Percentiles rank a stretch among this genome's conserved stretches.
Evolutionary conservation across 2,329 filamentous ascomycete species (phyloP).

Genomic region (Xylariaceae sp.): DNA sequence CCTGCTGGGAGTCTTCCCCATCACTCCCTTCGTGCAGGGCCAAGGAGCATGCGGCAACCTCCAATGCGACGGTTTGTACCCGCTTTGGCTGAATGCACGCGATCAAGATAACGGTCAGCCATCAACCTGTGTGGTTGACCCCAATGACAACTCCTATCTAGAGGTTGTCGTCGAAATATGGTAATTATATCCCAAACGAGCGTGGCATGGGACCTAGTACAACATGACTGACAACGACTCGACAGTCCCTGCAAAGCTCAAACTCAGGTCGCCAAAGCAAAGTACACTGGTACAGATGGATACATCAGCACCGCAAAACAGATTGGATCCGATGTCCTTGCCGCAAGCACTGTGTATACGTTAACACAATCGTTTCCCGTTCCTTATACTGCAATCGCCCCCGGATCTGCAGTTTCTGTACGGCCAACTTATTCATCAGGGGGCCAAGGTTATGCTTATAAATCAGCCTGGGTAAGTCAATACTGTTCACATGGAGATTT

Average conservation of each 20-base stretch:
- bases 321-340: not conserved
- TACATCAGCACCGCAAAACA: not conserved
- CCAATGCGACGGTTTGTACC: not conserved
- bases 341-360: not conserved
- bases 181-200: not conserved
- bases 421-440: not conserved
- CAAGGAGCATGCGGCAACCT: no score
- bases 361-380: not conserved
- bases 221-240: no score
- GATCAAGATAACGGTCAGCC: not conserved
- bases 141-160: not conserved
- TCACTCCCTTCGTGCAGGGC: no score
- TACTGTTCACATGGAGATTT: no score
- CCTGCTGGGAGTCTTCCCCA: no score
- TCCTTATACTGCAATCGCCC: not conserved
- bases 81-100: not conserved
- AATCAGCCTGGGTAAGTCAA: no score
- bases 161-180: not conserved
- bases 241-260: not conserved
- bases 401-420: not conserved
- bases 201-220: no score
- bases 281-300: not conserved
- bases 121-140: not conserved
- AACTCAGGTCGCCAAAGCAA: not conserved
- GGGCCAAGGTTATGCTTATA: not conserved